A percentile compares a stretch with the other conserved stretches of the same genome.
phyloP scores from a whole-genome alignment of 495 filamentous ascomycete genomes.

The Aspergillus panamensis region DNA sequence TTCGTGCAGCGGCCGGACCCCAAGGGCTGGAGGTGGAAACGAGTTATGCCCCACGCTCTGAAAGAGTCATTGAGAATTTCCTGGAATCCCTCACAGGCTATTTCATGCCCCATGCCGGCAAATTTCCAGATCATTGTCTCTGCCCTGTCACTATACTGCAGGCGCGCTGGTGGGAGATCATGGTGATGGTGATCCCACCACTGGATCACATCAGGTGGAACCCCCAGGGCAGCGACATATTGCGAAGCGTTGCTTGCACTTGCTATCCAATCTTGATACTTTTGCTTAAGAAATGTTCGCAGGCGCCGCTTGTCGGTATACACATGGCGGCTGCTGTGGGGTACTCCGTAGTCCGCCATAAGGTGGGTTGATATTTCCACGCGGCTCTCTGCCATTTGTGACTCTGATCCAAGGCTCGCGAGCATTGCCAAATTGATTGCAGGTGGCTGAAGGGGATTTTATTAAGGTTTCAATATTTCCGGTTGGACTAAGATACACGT shows the following conservation, averaged over 20 bases:
- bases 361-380: not conserved
- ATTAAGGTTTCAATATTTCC: not conserved
- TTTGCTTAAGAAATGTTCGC: not conserved
- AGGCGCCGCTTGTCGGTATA: not conserved
- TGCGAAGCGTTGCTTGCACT: not conserved
- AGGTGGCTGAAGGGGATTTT: not conserved
- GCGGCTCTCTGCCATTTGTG: not conserved
- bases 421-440: not conserved
- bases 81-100: not conserved
- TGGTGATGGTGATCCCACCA: not conserved
- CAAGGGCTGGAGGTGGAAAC: not conserved
- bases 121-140: not conserved
- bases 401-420: not conserved
- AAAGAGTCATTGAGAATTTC: not conserved
- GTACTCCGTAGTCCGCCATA: not conserved
- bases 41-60: not conserved
- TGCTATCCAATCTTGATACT: not conserved
- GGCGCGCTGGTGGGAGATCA: not conserved
- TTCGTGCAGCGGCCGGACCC: not conserved
- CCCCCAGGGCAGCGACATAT: not conserved
- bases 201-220: not conserved
- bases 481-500: not conserved
- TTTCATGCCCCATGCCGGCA: not conserved
- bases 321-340: not conserved
- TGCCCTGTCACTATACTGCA: not conserved